These are phyloP conservation scores for Neotropicomus parvogracilis DNA, from an alignment of 1,284 basidiomycete genomes.

Conservation along the genomic window DNA sequence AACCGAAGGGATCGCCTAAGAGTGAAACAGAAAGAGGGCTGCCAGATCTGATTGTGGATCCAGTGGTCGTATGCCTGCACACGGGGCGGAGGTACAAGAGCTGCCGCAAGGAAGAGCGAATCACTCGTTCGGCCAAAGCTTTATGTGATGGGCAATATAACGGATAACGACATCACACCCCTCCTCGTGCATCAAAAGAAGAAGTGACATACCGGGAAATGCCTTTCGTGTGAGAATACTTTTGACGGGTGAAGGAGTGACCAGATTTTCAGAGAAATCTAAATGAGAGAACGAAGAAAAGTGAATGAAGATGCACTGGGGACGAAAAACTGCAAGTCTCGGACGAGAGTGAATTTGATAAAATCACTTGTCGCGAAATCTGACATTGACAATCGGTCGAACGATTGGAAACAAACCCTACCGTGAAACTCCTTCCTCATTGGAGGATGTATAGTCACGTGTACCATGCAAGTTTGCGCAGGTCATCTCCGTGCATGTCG, in stretches of 20 bases:
- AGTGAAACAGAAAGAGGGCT: background rate
- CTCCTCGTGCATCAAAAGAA: constrained; percentile 31
- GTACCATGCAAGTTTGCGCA: background rate
- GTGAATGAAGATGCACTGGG: background rate
- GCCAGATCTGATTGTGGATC: constrained; percentile 13
- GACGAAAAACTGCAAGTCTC: background rate
- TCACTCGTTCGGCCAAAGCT: constrained; percentile 9
- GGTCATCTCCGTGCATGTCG: constrained; percentile 26
- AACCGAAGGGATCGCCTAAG: background rate
- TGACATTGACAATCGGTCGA: constrained; percentile 1
- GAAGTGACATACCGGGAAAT: constrained; percentile 24
- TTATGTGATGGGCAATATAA: constrained; percentile 17
- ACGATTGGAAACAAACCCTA: background rate
- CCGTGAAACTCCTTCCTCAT: background rate
- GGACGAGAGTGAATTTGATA: background rate
- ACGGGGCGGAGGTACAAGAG: constrained; percentile 15
- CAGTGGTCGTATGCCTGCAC: constrained; percentile 23
- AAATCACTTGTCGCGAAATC: background rate
- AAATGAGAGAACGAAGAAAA: background rate
- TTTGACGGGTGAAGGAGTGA: background rate
- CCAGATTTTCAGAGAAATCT: background rate
- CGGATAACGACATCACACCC: constrained; percentile 16
- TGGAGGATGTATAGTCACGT: constrained; percentile 10
- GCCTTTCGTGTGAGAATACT: constrained; percentile 21
- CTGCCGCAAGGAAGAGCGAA: constrained; percentile 7